These are phyloP conservation scores for Porphyridium purpureum DNA, from an alignment of 23 red algal species.

Conservation along the genomic window DNA sequence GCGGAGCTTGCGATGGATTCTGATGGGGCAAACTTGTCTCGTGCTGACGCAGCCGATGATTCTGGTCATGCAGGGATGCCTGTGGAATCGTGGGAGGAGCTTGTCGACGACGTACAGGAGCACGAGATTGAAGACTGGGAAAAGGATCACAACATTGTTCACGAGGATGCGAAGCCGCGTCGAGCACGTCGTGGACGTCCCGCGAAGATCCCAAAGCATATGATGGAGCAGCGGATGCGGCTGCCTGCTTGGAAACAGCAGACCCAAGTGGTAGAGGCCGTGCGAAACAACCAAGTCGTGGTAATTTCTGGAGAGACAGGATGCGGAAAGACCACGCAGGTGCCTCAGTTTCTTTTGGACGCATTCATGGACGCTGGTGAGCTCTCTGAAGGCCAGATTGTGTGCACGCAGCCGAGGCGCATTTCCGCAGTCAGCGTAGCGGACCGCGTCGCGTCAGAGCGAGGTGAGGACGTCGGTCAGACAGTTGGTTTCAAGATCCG, in stretches of 20 bases:
- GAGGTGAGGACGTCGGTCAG: constrained; percentile 5
- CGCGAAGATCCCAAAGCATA: no score
- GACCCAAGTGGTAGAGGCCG: background rate
- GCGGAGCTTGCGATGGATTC: no score
- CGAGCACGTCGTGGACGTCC: no score
- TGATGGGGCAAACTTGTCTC: no score
- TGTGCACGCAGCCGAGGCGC: constrained; percentile 28
- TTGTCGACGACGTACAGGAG: no score
- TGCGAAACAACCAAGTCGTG: constrained; percentile 10
- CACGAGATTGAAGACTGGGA: no score
- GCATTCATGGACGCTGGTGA: background rate
- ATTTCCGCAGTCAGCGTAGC: constrained; percentile 16
- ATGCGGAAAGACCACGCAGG: constrained; percentile 29
- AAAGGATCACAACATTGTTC: no score
- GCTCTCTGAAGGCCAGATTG: constrained; percentile 1
- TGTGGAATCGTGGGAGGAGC: no score
- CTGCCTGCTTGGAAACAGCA: constrained; percentile 11
- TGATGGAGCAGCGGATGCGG: constrained; percentile 2
- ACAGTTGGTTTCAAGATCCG: constrained; percentile 16
- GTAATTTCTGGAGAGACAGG: constrained; percentile 27
- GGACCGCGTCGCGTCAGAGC: constrained; percentile 16
- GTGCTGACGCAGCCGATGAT: no score
- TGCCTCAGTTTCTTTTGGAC: constrained; percentile 19
- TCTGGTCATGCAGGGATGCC: no score
- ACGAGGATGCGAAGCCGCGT: no score